Base-by-base conservation (phyloP, 208 protist genomes). In the Trypanosoma vivax region DNA sequence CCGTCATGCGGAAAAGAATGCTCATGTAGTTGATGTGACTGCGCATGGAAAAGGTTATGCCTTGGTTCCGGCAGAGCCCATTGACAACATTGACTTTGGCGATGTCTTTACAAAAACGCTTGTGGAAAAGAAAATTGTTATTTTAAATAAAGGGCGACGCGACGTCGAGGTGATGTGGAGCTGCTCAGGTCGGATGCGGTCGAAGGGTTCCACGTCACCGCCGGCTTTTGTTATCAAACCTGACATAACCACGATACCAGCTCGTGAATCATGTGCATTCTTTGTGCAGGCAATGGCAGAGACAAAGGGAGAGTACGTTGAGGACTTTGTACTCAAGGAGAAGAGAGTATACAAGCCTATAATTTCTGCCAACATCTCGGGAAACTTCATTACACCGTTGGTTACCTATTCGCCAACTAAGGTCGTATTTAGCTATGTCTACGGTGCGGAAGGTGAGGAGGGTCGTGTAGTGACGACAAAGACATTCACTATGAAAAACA, bases 141-240 rank as follows among this genome's bases (percentile, higher is more conserved):
- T 98, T 11, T 50, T 77, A 33, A 98, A 98, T 78, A 67, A 88
- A 25, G 94, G 96, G 3, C 71, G 85, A 21, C 75, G 81, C 42
- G 58, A 83, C 24, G 82, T 95, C 58, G 79, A 92, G 33, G 68
- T 98, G 24, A 72, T 83, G 53, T 98, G 95, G 94, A 77, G 77
- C 28, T 82, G 83, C 43, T 39, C 70, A 18, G 79, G 83, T 31
- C 69, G 76, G 34, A 57, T 27, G 10, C 80, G 88, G 59, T 60
- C 61, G 4, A 93, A 90, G 60, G 73, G 85, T 14, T 78, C 80
- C 3, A 70, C 79, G 35, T 56, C 61, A 24, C 79, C 83, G 13
- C 61, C 78, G 39, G 65, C 83, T 16, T 97, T 96, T 73, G 60
- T 24, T 18, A 79, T 93, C 45, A 49, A 50, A 23, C 93, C 93